These are phyloP conservation scores for Fallopia convolvulus DNA, from an alignment of 148 eudicot genomes.

Conservation along the genomic window DNA sequence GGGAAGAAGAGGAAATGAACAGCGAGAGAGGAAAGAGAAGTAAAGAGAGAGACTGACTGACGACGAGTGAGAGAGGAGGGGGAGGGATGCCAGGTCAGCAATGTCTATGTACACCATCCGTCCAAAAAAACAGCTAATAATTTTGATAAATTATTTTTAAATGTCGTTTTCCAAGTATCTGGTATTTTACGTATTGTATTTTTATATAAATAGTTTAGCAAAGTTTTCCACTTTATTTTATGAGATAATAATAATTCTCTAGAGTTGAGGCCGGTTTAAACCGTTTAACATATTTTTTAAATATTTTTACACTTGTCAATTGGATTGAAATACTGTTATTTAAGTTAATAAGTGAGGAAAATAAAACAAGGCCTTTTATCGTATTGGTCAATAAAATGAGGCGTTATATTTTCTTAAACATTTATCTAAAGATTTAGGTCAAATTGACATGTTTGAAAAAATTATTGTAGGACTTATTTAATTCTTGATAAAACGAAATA, in stretches of 20 bases:
- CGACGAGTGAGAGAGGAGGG: background rate
- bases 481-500: no score
- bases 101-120: background rate
- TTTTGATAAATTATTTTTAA: background rate
- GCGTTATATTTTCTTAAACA: no score
- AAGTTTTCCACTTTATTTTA: no score
- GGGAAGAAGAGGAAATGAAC: slow-evolving; percentile 7
- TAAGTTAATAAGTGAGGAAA: no score
- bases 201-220: background rate
- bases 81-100: slow-evolving; percentile 4
- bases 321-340: no score
- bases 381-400: no score
- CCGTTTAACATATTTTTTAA: background rate
- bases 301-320: background rate
- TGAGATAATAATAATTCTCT: no score
- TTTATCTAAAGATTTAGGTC: no score
- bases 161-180: background rate
- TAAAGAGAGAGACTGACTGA: background rate
- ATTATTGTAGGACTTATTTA: no score
- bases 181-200: background rate
- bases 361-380: no score
- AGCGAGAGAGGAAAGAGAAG: slow-evolving; percentile 8
- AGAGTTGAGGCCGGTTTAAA: no score
- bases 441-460: no score
- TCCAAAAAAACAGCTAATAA: background rate